Percentiles rank a stretch among this genome's conserved stretches.
phyloP scores from a whole-genome alignment of 306 rosid genomes.

The Glycine soja region DNA sequence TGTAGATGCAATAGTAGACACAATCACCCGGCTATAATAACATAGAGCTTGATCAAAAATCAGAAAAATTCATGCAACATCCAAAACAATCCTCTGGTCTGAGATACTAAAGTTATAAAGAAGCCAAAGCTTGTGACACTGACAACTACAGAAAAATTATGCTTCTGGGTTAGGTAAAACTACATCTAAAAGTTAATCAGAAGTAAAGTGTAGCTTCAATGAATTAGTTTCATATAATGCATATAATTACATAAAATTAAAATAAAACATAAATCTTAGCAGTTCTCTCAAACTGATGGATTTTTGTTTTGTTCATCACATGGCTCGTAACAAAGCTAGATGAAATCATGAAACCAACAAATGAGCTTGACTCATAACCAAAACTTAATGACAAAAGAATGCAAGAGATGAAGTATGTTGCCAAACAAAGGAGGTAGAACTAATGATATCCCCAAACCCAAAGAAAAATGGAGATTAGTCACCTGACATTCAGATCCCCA shows the following conservation, averaged over 20 bases:
- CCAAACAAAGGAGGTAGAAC: conserved; percentile 39
- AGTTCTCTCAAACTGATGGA: conserved; percentile 27
- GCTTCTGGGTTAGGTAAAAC: too few relatives aligned
- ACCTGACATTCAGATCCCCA: conserved; percentile 99
- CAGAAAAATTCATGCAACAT: background rate
- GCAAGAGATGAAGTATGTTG: conserved; percentile 23
- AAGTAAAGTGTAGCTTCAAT: conserved; percentile 9
- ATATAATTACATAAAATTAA: conserved; percentile 2
- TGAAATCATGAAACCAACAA: conserved; percentile 37
- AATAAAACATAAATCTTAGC: conserved; percentile 24
- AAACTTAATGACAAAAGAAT: conserved; percentile 31
- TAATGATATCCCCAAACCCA: conserved; percentile 26
- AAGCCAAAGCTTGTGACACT: background rate
- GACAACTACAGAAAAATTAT: too few relatives aligned
- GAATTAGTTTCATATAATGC: conserved; percentile 29
- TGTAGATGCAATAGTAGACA: background rate
- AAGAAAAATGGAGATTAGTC: conserved; percentile 40
- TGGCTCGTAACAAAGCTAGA: conserved; percentile 28
- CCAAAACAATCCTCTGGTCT: conserved; percentile 6
- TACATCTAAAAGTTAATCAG: background rate
- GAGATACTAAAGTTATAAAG: conserved; percentile 11
- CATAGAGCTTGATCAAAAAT: background rate
- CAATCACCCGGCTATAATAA: background rate
- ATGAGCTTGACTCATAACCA: conserved; percentile 31
- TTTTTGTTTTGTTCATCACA: conserved; percentile 12